phyloP scores from a whole-genome alignment of 306 rosid genomes.

The Trifolium pratense region DNA sequence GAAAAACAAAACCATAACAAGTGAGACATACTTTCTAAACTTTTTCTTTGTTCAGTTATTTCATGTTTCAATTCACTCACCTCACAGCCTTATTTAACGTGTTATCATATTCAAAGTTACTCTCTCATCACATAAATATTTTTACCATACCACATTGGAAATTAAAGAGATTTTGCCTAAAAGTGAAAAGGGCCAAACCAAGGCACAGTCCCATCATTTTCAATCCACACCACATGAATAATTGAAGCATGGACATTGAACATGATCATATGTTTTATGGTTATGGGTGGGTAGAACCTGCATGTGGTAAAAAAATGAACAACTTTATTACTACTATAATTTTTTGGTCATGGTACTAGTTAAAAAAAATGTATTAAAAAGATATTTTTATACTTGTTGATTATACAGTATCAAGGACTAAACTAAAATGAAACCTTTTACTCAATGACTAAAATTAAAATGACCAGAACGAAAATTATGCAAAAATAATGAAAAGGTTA shows the following conservation, averaged over 20 bases:
- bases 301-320: no score
- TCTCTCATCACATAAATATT: slow-evolving; percentile 29
- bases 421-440: no score
- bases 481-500: no score
- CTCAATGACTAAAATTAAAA: no score
- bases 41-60: slow-evolving; percentile 47
- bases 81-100: slow-evolving; percentile 47
- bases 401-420: no score
- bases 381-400: no score
- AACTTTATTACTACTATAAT: no score
- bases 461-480: no score
- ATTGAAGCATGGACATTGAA: slow-evolving; percentile 49
- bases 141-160: slow-evolving; percentile 36
- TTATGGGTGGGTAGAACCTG: no score
- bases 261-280: slow-evolving; percentile 14
- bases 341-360: no score
- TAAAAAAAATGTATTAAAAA: no score
- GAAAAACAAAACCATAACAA: slow-evolving; percentile 47
- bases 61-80: slow-evolving; percentile 36
- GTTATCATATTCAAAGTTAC: slow-evolving; percentile 44
- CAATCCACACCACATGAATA: slow-evolving; percentile 41
- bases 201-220: slow-evolving; percentile 48
- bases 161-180: slow-evolving; percentile 41
- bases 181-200: slow-evolving; percentile 41
- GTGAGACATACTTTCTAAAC: slow-evolving; percentile 53